Evolutionary conservation across 768 basidiomycete genomes (phyloP).

Genomic region (Leccinum fibrillosum): DNA sequence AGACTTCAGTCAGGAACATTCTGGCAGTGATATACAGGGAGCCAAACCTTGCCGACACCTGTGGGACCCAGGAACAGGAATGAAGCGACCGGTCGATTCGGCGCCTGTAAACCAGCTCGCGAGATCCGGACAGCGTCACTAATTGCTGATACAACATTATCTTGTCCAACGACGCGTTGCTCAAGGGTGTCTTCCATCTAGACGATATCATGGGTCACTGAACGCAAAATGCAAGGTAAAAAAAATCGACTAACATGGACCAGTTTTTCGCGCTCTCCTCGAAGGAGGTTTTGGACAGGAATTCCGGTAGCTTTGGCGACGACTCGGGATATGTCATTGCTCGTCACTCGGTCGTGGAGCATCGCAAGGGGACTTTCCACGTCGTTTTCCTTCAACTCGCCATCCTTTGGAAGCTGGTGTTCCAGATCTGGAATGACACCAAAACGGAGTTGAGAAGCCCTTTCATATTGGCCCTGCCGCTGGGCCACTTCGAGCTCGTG

Average conservation of each 20-base stretch:
- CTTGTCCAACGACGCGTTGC: conserved; percentile 83
- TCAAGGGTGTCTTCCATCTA: conserved; percentile 86
- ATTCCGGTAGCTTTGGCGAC: conserved; percentile 89
- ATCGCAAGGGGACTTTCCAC: conserved; percentile 49
- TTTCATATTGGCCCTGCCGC: conserved; percentile 82
- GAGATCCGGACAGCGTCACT: conserved; percentile 92
- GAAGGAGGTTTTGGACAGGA: conserved; percentile 82
- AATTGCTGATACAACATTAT: conserved; percentile 80
- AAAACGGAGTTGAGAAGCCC: conserved; percentile 80
- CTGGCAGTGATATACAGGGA: background rate
- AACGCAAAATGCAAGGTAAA: background rate
- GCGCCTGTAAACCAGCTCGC: conserved; percentile 84
- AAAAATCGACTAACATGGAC: conserved; percentile 60
- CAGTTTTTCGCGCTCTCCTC: conserved; percentile 86
- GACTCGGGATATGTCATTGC: conserved; percentile 85
- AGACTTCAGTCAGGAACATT: conserved; percentile 1
- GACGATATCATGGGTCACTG: background rate
- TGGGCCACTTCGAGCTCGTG: conserved; percentile 86
- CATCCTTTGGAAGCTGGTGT: conserved; percentile 58
- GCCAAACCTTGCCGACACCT: conserved; percentile 73
- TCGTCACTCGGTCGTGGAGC: conserved; percentile 84
- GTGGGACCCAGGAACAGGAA: conserved; percentile 91
- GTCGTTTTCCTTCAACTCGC: conserved; percentile 33
- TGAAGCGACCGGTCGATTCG: conserved; percentile 86
- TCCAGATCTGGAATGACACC: conserved; percentile 82